These are phyloP conservation scores for Naumovozyma baii DNA, from an alignment of 805 yeast genomes.

Conservation along the genomic window DNA sequence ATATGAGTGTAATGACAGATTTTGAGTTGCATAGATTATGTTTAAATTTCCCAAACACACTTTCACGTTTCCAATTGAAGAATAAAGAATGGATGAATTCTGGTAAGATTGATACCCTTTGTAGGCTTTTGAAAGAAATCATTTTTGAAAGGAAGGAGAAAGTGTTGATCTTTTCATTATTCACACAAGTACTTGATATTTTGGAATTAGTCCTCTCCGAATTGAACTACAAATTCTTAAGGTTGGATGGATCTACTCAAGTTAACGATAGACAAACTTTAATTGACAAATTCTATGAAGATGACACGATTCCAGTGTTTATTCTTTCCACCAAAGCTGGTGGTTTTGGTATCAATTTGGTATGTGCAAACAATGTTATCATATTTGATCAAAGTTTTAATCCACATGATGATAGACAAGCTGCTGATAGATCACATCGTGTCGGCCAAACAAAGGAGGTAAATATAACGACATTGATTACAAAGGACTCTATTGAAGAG, in stretches of 20 bases:
- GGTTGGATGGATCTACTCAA: constrained; percentile 89
- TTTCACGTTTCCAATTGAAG: constrained; percentile 44
- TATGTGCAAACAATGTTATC: constrained; percentile 87
- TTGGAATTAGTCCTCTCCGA: constrained; percentile 64
- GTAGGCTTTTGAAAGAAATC: constrained; percentile 47
- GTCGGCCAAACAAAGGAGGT: constrained; percentile 90
- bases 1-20: constrained; percentile 92
- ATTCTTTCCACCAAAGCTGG: constrained; percentile 93
- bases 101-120: constrained; percentile 61
- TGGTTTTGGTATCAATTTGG: constrained; percentile 94
- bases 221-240: constrained; percentile 56
- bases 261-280: constrained; percentile 89
- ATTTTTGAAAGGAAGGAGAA: constrained; percentile 47
- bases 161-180: constrained; percentile 76
- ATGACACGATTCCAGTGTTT: constrained; percentile 72
- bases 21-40: constrained; percentile 75
- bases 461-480: constrained; percentile 62
- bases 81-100: constrained; percentile 50
- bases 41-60: constrained; percentile 56
- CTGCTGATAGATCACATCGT: constrained; percentile 97
- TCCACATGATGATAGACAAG: constrained; percentile 98
- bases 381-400: constrained; percentile 91
- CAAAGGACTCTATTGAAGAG: constrained; percentile 75
- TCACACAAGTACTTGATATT: constrained; percentile 86
- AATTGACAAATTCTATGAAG: constrained; percentile 82